Conservation (phyloP, 1,284 basidiomycete species). For the Ganoderma lucidum region DNA sequence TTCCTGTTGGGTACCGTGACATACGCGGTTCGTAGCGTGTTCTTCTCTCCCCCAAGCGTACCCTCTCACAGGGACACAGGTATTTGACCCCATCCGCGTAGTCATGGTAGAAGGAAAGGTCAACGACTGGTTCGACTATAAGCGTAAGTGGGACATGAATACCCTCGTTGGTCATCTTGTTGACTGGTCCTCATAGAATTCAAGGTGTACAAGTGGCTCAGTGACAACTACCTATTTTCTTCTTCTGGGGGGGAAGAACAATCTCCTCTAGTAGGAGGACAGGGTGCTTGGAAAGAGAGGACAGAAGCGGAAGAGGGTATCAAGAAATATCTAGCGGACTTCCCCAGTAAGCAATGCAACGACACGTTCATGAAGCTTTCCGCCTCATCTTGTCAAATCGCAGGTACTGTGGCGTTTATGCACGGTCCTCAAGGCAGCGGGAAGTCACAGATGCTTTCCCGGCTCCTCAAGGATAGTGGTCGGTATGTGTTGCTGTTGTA, state of each 20-base stretch:
- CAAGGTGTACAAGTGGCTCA: conserved; percentile 73
- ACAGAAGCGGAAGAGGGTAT: conserved; percentile 78
- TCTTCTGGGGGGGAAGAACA: conserved; percentile 5
- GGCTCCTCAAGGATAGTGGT: conserved; percentile 64
- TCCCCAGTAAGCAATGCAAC: conserved; percentile 60
- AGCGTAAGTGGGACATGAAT: conserved; percentile 49
- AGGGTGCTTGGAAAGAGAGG: conserved; percentile 83
- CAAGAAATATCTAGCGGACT: conserved; percentile 75
- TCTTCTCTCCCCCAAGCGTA: neutral
- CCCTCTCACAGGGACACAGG: conserved; percentile 48
- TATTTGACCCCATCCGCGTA: conserved; percentile 92
- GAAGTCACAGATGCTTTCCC: conserved; percentile 77
- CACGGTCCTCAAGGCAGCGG: conserved; percentile 95
- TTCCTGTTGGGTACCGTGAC: conserved; percentile 91
- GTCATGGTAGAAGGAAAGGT: conserved; percentile 88
- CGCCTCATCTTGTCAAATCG: neutral
- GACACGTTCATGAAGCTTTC: neutral
- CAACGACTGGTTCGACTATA: conserved; percentile 83
- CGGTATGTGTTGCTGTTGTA: conserved; percentile 50
- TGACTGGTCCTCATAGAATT: conserved; percentile 53
- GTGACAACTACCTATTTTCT: conserved; percentile 54
- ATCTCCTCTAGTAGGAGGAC: conserved; percentile 33
- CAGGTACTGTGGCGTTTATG: conserved; percentile 79
- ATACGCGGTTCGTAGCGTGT: conserved; percentile 73
- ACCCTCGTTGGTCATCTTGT: neutral